Base-by-base conservation (phyloP, 257 asterid genomes). In the Ehretia macrophylla region DNA sequence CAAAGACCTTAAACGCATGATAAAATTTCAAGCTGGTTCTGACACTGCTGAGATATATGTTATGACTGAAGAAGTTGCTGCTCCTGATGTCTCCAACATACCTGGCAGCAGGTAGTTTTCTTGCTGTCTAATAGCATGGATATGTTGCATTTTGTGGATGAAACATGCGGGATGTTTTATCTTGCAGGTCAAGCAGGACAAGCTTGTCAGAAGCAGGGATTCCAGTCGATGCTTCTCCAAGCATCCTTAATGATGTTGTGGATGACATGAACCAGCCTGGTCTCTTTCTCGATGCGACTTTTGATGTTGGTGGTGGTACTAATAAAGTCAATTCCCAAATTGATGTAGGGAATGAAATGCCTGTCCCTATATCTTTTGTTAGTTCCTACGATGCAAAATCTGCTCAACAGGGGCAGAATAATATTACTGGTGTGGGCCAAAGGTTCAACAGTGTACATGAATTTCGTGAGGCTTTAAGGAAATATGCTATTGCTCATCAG, bases 381-480 rank as follows among this genome's bases (percentile, higher is more conserved):
- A 59, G 60, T 46, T 63, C 88, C 55, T 81, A 72, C 27, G 87
- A 85, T 11, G 76, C 81, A 51, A 93, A 85, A 75, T 95, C 96
- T 59, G 88, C 96, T 16, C 86, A 83, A 52, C 89, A 80, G 57
- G 89, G 97, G 97, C 94, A 83, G 75, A 83, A 85, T 79, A 82
- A 77, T 56, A 93, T 93, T 49, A 85, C 99, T 0, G 96, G 94
- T 19, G 99, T 93, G 60, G 99, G 99, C 60, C 99, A 93, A 65
- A 75, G 99, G 70, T 93, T 93, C 79, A 93, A 85, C 47, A 86
- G 95, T 18, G 99, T 93, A 18, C 94, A 83, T 63, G 99, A 93
- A 68, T 93, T 93, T 70, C 97, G 99, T 3, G 99, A 93, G 81
- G 83, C 97, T 10, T 70, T 93, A 78, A 75, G 97, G 12, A 93